These are phyloP conservation scores for Geranium brycei DNA, from an alignment of 345 rosid genomes.

Conservation along the genomic window DNA sequence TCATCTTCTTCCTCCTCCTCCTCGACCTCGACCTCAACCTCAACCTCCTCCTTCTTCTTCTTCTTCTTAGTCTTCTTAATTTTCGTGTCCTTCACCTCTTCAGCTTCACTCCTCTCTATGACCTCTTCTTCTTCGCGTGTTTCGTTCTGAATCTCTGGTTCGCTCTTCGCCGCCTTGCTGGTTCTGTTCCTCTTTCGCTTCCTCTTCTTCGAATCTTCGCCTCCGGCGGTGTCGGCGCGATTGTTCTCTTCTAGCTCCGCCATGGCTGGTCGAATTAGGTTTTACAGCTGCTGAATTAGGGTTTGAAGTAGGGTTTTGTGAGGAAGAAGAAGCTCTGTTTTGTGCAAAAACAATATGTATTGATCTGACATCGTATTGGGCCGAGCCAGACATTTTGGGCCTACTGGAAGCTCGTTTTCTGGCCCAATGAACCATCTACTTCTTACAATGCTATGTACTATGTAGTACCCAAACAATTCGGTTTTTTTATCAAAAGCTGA, in stretches of 20 bases:
- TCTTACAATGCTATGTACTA: no score
- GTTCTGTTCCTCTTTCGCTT: background rate
- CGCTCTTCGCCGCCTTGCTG: background rate
- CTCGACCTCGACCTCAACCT: background rate
- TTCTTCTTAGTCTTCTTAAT: slow-evolving; percentile 1
- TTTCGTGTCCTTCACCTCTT: slow-evolving; percentile 10
- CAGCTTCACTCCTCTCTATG: background rate
- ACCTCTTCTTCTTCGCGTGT: background rate
- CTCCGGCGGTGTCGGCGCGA: background rate
- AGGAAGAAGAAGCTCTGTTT: no score
- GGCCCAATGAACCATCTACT: background rate
- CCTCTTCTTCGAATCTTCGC: background rate
- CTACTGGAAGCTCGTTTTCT: background rate
- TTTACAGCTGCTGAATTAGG: background rate
- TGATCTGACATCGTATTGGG: background rate
- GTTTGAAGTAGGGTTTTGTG: no score
- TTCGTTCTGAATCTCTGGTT: background rate
- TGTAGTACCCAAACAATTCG: no score
- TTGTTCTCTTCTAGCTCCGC: background rate
- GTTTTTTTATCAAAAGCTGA: no score
- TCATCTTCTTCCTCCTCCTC: slow-evolving; percentile 9
- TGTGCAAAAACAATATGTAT: no score
- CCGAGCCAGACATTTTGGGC: background rate
- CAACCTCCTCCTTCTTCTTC: slow-evolving; percentile 3
- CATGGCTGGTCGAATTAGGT: background rate